These are phyloP conservation scores for Fraxinus velutina DNA, from an alignment of 305 asterid species.

Conservation along the genomic window DNA sequence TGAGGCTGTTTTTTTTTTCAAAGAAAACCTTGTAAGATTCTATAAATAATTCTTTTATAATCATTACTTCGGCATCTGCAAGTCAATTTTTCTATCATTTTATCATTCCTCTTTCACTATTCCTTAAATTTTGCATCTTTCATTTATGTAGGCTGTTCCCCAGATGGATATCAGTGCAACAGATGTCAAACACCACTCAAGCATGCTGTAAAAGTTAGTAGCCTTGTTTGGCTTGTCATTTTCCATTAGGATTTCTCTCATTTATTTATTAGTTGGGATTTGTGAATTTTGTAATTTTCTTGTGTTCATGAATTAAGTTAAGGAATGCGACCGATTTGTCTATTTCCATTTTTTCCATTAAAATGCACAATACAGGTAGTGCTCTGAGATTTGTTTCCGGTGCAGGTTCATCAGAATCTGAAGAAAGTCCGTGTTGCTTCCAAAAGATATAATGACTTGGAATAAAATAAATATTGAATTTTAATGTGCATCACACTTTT, in stretches of 20 bases:
- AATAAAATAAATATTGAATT: too few relatives aligned
- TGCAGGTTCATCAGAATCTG: too few relatives aligned
- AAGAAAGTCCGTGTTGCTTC: too few relatives aligned
- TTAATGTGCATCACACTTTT: too few relatives aligned
- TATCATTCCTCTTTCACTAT: background rate
- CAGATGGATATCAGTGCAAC: conserved; percentile 33
- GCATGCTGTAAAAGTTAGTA: background rate
- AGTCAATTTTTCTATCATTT: background rate
- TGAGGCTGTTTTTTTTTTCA: conserved; percentile 9
- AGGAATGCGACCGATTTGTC: background rate
- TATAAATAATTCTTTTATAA: background rate
- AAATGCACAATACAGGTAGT: too few relatives aligned
- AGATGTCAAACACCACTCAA: conserved; percentile 24
- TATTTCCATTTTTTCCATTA: background rate
- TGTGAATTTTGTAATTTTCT: conserved; percentile 34
- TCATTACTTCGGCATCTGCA: background rate
- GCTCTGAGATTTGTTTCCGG: too few relatives aligned
- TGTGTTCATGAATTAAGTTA: background rate
- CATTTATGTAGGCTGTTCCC: conserved; percentile 29
- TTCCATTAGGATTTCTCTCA: background rate
- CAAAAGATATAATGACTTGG: too few relatives aligned
- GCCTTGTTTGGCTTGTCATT: conserved; percentile 24
- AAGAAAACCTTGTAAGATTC: conserved; percentile 66
- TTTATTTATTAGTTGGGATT: conserved; percentile 23
- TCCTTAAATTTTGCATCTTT: background rate